Evolutionary conservation across 2,329 filamentous ascomycete species (phyloP).

Genomic region (Blastomyces gilchristii): DNA sequence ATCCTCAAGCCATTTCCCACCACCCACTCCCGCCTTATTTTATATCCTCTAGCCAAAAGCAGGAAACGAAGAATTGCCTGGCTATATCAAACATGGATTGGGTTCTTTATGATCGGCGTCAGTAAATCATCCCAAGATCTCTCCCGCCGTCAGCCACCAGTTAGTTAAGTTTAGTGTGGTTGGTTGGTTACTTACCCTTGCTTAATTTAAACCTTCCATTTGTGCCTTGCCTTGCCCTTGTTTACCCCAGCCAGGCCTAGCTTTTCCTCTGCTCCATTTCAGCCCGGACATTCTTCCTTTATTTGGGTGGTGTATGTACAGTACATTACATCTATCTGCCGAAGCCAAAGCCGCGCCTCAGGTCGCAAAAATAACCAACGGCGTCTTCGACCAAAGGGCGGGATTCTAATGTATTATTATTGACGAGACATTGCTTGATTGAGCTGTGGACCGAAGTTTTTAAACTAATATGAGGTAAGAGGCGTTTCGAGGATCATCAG

Average conservation of each 20-base stretch:
- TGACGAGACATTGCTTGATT: background rate
- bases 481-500: background rate
- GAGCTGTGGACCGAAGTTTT: background rate
- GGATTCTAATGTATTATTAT: background rate
- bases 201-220: background rate
- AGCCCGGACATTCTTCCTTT: background rate
- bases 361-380: background rate
- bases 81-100: background rate
- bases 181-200: no score
- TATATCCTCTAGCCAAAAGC: background rate
- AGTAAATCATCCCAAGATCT: background rate
- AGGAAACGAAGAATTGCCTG: background rate
- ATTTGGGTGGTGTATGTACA: background rate
- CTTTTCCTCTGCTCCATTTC: background rate
- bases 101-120: background rate
- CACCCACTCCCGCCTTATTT: background rate
- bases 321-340: background rate
- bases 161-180: background rate
- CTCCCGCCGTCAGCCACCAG: background rate
- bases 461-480: background rate
- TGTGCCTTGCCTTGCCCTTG: background rate
- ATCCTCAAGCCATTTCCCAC: background rate
- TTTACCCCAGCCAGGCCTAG: background rate
- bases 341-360: background rate
- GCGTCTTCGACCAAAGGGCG: background rate